Evolutionary conservation across 148 eudicot genomes (phyloP), one percentile per base, ranked within the genome.

Genomic region (Tetragonia tetragonoides): DNA sequence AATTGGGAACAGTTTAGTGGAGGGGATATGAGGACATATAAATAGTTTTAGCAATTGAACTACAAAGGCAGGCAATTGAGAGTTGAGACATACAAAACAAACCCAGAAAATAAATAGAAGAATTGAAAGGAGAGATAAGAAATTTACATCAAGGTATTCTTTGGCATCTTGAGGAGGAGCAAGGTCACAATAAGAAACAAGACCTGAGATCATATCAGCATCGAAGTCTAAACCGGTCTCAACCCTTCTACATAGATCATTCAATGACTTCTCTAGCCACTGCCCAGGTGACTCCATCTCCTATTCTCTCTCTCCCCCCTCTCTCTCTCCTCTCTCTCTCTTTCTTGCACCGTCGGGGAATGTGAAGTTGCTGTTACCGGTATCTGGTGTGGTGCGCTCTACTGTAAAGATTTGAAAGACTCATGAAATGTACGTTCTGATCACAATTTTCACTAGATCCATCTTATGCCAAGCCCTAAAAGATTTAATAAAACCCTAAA

Each of bases 141-240:
- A 17, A 21, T 40, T 34, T 89, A 95, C 99, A 78, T 93, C 95
- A 57, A 95, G 99, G 83, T 93, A 96, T 70, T 93, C 99, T 84
- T 96, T 91, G 79, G 99, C 99, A 75, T 93, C 97, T 51, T 89
- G 83, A 18, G 98, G 98, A 72, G 99, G 85, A 72, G 99, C 99
- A 44, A 90, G 83, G 54, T 93, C 90, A 51, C 99, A 96, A 78
- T 96, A 96, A 53, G 99, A 96, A 75, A 93, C 99, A 56, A 96
- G 97, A 18, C 99, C 99, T 5, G 99, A 91, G 10, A 93, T 93
- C 78, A 96, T 70, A 40, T 96, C 99, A 4, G 64, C 86, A 76
- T 96, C 99, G 66, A 93, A 90, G 70, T 85, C 87, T 40, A 96
- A 79, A 24, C 93, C 97, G 0, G 86, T 83, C 37, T 82, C 84